Evolutionary conservation across 2,329 filamentous ascomycete genomes (phyloP).

Genomic region (Hypoxylon sp.): DNA sequence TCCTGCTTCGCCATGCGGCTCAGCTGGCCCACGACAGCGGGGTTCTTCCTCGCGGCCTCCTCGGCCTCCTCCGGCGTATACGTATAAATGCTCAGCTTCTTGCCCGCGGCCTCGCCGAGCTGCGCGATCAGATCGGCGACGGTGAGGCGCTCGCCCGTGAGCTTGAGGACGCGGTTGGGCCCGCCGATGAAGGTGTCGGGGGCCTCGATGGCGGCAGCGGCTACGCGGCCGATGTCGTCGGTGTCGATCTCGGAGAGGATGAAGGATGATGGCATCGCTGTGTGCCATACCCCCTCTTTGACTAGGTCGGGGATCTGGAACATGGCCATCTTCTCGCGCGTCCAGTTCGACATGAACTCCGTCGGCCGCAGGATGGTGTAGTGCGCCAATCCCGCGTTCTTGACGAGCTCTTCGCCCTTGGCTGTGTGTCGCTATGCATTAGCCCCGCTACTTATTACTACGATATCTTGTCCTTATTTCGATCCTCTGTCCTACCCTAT

Average conservation of each 20-base stretch:
- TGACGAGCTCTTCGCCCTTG: slow-evolving; percentile 36
- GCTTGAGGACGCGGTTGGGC: slow-evolving; percentile 17
- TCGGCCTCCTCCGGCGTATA: slow-evolving; percentile 29
- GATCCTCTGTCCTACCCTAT: neutral
- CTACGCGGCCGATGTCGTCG: slow-evolving; percentile 36
- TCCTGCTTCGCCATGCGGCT: neutral
- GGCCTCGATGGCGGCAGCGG: slow-evolving; percentile 30
- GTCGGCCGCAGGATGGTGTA: slow-evolving; percentile 43
- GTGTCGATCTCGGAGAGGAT: slow-evolving; percentile 22
- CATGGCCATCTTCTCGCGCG: neutral
- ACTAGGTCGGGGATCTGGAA: slow-evolving; percentile 28
- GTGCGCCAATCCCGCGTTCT: slow-evolving; percentile 27
- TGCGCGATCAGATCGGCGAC: slow-evolving; percentile 15
- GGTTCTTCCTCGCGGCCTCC: slow-evolving; percentile 13
- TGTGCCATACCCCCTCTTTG: slow-evolving; percentile 24
- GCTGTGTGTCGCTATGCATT: slow-evolving; percentile 8
- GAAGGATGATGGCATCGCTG: slow-evolving; percentile 15
- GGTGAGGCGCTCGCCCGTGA: slow-evolving; percentile 26
- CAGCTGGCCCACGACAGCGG: slow-evolving; percentile 28
- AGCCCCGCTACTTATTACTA: neutral
- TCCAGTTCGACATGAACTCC: slow-evolving; percentile 44
- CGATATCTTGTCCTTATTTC: neutral
- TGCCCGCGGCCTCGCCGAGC: slow-evolving; percentile 31
- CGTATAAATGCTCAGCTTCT: slow-evolving; percentile 29
- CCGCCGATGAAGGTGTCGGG: slow-evolving; percentile 28